Conservation (phyloP, 257 asterid genomes). For the Perilla frutescens region DNA sequence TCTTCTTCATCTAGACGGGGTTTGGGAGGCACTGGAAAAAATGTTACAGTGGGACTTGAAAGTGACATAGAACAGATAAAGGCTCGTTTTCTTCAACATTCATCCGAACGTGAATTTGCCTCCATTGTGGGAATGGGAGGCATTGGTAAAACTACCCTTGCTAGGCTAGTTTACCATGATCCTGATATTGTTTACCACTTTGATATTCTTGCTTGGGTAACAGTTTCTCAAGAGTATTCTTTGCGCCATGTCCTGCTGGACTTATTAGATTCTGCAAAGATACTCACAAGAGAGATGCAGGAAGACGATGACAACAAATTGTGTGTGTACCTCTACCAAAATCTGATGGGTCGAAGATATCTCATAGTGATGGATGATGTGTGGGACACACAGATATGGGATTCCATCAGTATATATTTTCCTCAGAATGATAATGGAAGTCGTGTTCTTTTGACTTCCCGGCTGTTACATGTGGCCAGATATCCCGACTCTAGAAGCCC, state of each 20-base stretch:
- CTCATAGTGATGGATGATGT: constrained; percentile 30
- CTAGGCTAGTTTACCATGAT: constrained; percentile 10
- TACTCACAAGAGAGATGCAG: not conserved
- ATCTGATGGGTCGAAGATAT: constrained; percentile 18
- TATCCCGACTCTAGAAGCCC: not conserved
- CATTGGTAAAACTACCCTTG: constrained; percentile 36
- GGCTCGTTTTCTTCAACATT: not conserved
- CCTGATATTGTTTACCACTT: not conserved
- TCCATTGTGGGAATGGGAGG: constrained; percentile 36
- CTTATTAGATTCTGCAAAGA: not conserved
- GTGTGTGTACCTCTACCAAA: not conserved
- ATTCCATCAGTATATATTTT: not conserved
- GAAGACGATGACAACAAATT: not conserved
- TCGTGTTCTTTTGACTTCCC: constrained; percentile 28
- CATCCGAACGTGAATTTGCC: not conserved
- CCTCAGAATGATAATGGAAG: constrained; percentile 29
- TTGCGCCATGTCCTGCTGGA: not conserved
- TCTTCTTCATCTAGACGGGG: too few species aligned
- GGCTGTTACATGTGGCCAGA: not conserved
- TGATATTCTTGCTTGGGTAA: constrained; percentile 19
- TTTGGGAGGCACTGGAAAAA: too few species aligned
- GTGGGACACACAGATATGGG: constrained; percentile 33
- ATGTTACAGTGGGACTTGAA: too few species aligned
- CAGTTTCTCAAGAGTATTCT: constrained; percentile 21
- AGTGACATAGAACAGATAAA: too few species aligned